These are phyloP conservation scores for Plenodomus lindquistii DNA, from an alignment of 2,329 filamentous ascomycete genomes.

Conservation along the genomic window DNA sequence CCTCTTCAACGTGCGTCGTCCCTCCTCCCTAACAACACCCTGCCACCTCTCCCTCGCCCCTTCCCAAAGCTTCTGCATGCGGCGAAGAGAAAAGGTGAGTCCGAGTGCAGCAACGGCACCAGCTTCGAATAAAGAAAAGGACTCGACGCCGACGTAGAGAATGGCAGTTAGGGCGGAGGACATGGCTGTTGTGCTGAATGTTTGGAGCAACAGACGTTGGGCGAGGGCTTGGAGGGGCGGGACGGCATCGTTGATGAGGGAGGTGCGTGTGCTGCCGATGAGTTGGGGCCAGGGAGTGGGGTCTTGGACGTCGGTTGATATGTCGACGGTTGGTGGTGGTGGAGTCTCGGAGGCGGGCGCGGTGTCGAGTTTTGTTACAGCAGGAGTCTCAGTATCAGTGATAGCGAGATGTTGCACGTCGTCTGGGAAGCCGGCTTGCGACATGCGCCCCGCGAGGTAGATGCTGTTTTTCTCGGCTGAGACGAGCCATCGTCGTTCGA, in stretches of 20 bases:
- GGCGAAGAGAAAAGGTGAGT: conserved; percentile 59
- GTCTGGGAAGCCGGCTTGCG: conserved; percentile 61
- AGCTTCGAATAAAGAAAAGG: conserved; percentile 53
- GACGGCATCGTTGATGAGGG: conserved; percentile 47
- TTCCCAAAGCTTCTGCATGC: conserved; percentile 64
- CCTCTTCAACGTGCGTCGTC: conserved; percentile 57
- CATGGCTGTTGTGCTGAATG: conserved; percentile 69
- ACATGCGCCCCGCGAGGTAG: conserved; percentile 77
- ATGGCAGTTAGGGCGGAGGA: conserved; percentile 58
- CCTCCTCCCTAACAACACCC: conserved; percentile 59
- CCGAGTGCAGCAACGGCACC: conserved; percentile 63
- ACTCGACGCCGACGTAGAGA: conserved; percentile 53
- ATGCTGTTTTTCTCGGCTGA: conserved; percentile 80
- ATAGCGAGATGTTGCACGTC: conserved; percentile 10
- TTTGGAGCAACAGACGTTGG: conserved; percentile 66
- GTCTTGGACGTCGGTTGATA: conserved; percentile 31
- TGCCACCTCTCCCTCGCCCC: conserved; percentile 57
- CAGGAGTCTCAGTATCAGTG: conserved; percentile 8
- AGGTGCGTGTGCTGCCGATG: conserved; percentile 70
- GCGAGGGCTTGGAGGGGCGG: conserved; percentile 51
- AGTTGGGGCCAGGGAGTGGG: conserved; percentile 70
- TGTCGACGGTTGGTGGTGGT: conserved; percentile 12
- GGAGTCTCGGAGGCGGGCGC: conserved; percentile 22
- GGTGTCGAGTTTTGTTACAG: conserved; percentile 19
- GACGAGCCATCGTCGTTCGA: conserved; percentile 75